Evolutionary conservation across 2,329 filamentous ascomycete genomes (phyloP).

Genomic region (Talaromyces sp.): DNA sequence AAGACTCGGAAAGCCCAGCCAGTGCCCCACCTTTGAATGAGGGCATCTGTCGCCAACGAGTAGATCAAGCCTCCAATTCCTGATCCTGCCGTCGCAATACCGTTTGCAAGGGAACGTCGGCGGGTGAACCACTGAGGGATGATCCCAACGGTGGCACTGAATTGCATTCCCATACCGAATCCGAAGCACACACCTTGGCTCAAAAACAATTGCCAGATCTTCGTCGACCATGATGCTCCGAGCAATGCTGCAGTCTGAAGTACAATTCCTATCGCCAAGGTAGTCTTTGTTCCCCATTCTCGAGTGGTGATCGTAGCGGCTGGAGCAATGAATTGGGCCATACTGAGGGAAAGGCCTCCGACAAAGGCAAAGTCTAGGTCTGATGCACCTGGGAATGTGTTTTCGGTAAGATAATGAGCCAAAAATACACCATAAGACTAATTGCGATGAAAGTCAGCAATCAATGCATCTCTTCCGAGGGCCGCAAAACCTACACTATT

Average conservation of each 20-base stretch:
- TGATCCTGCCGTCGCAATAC: constrained; percentile 57
- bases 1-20: constrained; percentile 62
- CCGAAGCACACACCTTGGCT: constrained; percentile 62
- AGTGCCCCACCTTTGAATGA: constrained; percentile 57
- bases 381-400: constrained; percentile 56
- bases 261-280: constrained; percentile 56
- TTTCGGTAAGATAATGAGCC: constrained; percentile 56
- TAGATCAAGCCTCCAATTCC: constrained; percentile 63
- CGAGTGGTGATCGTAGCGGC: constrained; percentile 56
- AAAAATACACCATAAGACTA: constrained; percentile 59
- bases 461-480: background rate
- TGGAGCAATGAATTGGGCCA: constrained; percentile 58
- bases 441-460: constrained; percentile 24
- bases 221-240: constrained; percentile 49
- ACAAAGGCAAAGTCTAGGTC: constrained; percentile 60
- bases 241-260: constrained; percentile 57
- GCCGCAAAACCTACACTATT: constrained; percentile 54
- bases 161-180: constrained; percentile 62
- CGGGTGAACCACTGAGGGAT: constrained; percentile 63
- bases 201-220: constrained; percentile 62
- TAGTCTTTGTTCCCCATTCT: constrained; percentile 53
- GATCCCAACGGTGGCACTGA: constrained; percentile 58
- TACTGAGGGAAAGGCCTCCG: constrained; percentile 59
- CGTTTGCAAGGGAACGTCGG: constrained; percentile 58
- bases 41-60: constrained; percentile 56